Conservation (phyloP, 2,329 filamentous ascomycete genomes). For the Coniochaeta hoffmannii region DNA sequence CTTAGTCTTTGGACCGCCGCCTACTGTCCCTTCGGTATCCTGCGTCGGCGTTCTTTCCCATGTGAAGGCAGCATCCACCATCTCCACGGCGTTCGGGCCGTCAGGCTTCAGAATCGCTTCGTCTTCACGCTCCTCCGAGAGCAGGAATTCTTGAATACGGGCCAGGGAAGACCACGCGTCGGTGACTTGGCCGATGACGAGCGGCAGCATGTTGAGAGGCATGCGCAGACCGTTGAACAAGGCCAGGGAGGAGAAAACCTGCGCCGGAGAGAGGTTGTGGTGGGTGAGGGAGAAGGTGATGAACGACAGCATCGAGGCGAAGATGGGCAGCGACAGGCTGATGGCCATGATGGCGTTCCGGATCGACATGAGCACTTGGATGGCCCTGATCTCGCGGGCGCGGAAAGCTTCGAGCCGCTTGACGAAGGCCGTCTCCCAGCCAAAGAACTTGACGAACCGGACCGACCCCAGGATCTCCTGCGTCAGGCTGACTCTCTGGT, state of each 20-base stretch:
- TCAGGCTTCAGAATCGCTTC: slow-evolving; percentile 50
- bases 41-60: slow-evolving; percentile 68
- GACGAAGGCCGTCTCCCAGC: slow-evolving; percentile 87
- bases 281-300: slow-evolving; percentile 68
- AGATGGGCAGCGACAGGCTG: slow-evolving; percentile 81
- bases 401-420: slow-evolving; percentile 68
- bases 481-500: slow-evolving; percentile 82
- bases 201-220: slow-evolving; percentile 79
- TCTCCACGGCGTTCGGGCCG: slow-evolving; percentile 60
- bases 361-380: slow-evolving; percentile 75
- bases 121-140: slow-evolving; percentile 78
- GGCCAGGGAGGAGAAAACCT: slow-evolving; percentile 86
- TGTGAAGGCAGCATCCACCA: slow-evolving; percentile 71
- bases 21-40: slow-evolving; percentile 41
- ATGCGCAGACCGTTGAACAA: slow-evolving; percentile 88
- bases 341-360: slow-evolving; percentile 80
- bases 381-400: slow-evolving; percentile 68
- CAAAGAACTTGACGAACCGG: slow-evolving; percentile 93
- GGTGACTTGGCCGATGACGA: slow-evolving; percentile 82
- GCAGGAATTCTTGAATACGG: slow-evolving; percentile 80
- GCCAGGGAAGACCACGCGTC: slow-evolving; percentile 82
- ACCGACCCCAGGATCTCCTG: slow-evolving; percentile 90
- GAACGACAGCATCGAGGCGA: slow-evolving; percentile 91
- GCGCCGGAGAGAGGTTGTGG: slow-evolving; percentile 63
- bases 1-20: slow-evolving; percentile 32